Base-by-base conservation (phyloP, 306 rosid species). In the Bauhinia variegata region DNA sequence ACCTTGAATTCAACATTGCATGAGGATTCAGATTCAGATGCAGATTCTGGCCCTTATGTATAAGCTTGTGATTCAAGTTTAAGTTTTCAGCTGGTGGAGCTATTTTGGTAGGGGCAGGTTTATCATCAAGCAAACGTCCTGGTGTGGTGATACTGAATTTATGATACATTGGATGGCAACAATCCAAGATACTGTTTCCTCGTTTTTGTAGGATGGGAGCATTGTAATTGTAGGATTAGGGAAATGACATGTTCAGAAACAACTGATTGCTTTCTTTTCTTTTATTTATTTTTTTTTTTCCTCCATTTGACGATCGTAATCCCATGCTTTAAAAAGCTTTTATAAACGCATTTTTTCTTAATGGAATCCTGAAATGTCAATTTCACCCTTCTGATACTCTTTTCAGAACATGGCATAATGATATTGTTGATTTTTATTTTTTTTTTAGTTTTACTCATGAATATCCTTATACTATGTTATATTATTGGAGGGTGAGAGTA, bases 41-140 rank as follows among this genome's bases (percentile, higher is more conserved):
- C 42, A 34, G 78, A 75, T 62, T 56, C 73, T 18, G 81, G 63
- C 50, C 56, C 65, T 31, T 76, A 75, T 62, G 57, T 71, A 12
- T 39, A 4, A 49, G 77, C 72, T 17, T 31, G 16, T 18, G 39
- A 65, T 18, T 23, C 11, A 32, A 66, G 43, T 73, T 73, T 47
- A 71, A 73, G 44, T 73, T 60, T n/a, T 56, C 19, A 59, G 42
- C 56, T 14, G 33, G 48, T 58, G 13, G 28, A 23, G 28, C 28
- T 23, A 23, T 23, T 23, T 23, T 23, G 28, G 2, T 23, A n/a
- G 28, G 1, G 28, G 28, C 28, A 23, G 28, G 2, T 23, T 23
- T 23, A 23, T 23, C 28, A 23, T 23, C 28, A 1, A 23, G 28
- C 28, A 23, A 23, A 2, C 28, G n/a, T n/a, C n/a, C n/a, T n/a